These are phyloP conservation scores for Pythium brachiatum DNA, from an alignment of 352 stramenopile species.

Conservation along the genomic window DNA sequence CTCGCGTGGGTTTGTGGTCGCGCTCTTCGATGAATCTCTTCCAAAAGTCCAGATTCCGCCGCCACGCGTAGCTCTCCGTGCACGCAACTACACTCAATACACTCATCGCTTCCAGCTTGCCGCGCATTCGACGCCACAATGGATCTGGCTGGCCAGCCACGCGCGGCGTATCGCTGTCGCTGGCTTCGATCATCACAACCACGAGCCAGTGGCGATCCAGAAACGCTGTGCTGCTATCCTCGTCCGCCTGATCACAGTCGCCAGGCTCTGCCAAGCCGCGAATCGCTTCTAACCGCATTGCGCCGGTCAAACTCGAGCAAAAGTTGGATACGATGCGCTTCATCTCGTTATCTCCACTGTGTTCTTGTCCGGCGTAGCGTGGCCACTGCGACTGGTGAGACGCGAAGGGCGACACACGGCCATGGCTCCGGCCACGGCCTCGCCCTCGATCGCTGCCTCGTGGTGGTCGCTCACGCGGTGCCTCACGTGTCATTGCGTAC, in stretches of 20 bases:
- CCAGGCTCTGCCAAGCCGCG: background rate
- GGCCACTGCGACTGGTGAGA: background rate
- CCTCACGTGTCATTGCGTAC: background rate
- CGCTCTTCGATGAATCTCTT: conserved; percentile 2
- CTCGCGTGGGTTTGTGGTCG: background rate
- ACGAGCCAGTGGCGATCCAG: background rate
- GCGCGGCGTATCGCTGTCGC: background rate
- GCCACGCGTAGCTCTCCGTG: conserved; percentile 17
- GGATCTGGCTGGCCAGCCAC: background rate
- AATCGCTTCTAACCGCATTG: background rate
- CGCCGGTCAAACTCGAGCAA: background rate
- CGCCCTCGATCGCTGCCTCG: background rate
- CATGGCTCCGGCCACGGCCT: too few species aligned
- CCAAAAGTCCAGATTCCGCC: conserved; percentile 17
- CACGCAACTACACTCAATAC: conserved; percentile 18
- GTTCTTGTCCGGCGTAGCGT: background rate
- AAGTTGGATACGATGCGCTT: background rate
- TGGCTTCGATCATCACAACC: background rate
- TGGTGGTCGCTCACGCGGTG: background rate
- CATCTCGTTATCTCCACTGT: background rate
- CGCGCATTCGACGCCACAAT: conserved; percentile 6
- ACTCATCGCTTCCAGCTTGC: conserved; percentile 19
- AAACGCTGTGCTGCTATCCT: background rate
- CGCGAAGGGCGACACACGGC: background rate
- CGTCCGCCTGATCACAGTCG: background rate